These are phyloP conservation scores for Venturiaceae sp. DNA, from an alignment of 2,329 filamentous ascomycete species.

Conservation along the genomic window DNA sequence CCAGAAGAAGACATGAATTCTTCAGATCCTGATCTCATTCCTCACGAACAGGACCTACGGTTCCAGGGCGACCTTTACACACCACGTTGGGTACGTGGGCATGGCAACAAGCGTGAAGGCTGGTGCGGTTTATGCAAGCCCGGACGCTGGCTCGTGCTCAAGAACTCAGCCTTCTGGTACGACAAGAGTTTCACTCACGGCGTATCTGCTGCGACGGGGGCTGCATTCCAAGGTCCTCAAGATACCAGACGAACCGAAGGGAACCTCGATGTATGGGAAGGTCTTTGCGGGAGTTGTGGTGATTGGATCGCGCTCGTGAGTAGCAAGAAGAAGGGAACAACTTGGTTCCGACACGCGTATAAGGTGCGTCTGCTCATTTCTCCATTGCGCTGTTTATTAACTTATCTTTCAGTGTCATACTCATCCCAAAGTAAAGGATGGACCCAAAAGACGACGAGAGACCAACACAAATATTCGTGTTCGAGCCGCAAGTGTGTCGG, in stretches of 20 bases:
- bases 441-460: conserved; percentile 30
- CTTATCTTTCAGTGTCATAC: conserved; percentile 25
- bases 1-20: conserved; percentile 77
- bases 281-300: conserved; percentile 66
- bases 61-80: conserved; percentile 79
- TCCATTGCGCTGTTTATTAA: neutral
- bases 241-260: conserved; percentile 64
- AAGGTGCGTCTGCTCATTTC: conserved; percentile 49
- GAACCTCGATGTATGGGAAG: conserved; percentile 75
- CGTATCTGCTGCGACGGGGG: conserved; percentile 72
- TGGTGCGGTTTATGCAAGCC: conserved; percentile 88
- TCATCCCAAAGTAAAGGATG: conserved; percentile 32
- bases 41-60: conserved; percentile 64
- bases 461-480: conserved; percentile 12
- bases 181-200: conserved; percentile 87
- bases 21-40: conserved; percentile 62
- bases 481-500: neutral
- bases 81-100: conserved; percentile 72
- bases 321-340: conserved; percentile 87
- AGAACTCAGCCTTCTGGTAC: conserved; percentile 90
- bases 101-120: conserved; percentile 78
- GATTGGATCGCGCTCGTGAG: conserved; percentile 75
- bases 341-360: conserved; percentile 84
- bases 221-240: conserved; percentile 52
- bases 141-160: conserved; percentile 75